These are phyloP conservation scores for Xylariomycetidae sp. DNA, from an alignment of 2,329 filamentous ascomycete genomes.

Conservation along the genomic window DNA sequence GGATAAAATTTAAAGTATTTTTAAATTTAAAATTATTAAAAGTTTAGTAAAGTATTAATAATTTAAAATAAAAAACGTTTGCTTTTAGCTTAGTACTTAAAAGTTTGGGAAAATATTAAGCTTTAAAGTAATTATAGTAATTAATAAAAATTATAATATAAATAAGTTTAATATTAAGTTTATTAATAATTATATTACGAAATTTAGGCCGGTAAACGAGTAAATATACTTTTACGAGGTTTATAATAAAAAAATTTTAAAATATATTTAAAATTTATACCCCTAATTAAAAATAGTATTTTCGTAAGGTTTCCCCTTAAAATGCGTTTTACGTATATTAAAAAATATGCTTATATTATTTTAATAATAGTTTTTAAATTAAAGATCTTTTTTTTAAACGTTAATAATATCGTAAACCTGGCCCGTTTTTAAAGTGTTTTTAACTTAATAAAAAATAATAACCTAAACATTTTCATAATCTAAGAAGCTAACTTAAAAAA, in stretches of 20 bases:
- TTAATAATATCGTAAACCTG: background rate
- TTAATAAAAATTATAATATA: background rate
- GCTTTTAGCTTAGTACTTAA: background rate
- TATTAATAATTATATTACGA: background rate
- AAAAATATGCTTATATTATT: background rate
- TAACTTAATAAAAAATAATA: background rate
- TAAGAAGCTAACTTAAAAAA: background rate
- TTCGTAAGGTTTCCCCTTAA: background rate
- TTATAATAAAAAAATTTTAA: background rate
- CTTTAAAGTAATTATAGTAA: background rate
- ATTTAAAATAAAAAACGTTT: background rate
- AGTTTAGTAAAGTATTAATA: background rate
- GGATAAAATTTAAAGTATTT: background rate
- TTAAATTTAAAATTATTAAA: background rate
- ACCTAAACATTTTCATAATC: background rate
- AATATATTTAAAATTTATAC: too few species aligned
- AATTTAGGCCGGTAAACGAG: background rate
- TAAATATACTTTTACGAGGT: background rate
- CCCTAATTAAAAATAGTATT: background rate
- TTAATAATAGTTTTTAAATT: background rate
- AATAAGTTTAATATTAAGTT: background rate
- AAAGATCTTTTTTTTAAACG: background rate
- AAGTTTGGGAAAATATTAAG: background rate
- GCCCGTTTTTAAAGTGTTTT: background rate
- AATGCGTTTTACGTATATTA: background rate